Percentiles rank a stretch among this genome's conserved stretches.
phyloP scores from a whole-genome alignment of 139 green algal genomes.

The Chlorella sp. region DNA sequence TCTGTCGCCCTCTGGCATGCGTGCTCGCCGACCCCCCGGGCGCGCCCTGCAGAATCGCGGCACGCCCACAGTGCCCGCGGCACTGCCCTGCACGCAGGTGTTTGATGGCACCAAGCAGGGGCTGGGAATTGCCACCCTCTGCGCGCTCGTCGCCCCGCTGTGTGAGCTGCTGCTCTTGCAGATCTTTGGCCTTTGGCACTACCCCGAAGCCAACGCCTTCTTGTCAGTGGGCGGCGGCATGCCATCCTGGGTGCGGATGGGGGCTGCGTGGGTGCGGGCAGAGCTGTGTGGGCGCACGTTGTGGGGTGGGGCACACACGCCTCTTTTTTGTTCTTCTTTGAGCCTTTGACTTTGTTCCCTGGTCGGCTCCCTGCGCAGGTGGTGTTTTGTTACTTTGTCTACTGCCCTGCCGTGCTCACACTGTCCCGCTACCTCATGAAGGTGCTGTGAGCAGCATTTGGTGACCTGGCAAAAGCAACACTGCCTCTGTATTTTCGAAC shows the following conservation, averaged over 20 bases:
- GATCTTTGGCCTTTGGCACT: conserved; percentile 56
- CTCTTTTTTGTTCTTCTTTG: too few species aligned
- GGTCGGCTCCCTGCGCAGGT: conserved; percentile 52
- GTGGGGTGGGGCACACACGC: too few species aligned
- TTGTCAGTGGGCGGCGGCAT: conserved; percentile 34
- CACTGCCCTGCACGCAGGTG: too few species aligned
- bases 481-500: too few species aligned
- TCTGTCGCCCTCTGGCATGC: too few species aligned
- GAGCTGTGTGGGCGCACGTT: too few species aligned
- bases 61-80: too few species aligned
- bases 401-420: conserved; percentile 44
- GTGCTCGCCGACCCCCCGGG: too few species aligned
- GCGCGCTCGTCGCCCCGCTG: conserved; percentile 51
- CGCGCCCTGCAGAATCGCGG: too few species aligned
- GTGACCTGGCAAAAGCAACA: not conserved
- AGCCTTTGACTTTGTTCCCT: too few species aligned
- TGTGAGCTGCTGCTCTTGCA: conserved; percentile 59
- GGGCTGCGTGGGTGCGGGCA: too few species aligned
- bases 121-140: conserved; percentile 50
- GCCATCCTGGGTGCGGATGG: conserved; percentile 20
- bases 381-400: conserved; percentile 59
- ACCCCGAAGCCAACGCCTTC: conserved; percentile 46
- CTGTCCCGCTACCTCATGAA: conserved; percentile 43
- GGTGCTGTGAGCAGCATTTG: not conserved
- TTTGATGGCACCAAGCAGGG: conserved; percentile 61